phyloP scores from a whole-genome alignment of 352 stramenopile species.

The Globisporangium nagaii region DNA sequence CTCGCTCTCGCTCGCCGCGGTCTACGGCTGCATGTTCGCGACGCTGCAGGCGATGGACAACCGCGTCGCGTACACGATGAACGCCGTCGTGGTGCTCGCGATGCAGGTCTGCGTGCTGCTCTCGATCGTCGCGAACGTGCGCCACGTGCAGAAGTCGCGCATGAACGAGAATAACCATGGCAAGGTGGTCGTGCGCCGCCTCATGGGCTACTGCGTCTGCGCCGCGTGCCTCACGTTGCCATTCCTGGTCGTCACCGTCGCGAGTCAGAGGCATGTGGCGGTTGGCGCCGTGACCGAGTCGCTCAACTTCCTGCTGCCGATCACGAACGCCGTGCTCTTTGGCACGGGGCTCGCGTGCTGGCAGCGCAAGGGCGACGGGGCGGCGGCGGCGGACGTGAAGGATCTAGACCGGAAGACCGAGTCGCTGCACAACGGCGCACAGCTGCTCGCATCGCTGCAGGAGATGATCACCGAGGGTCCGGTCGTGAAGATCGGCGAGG shows the following conservation, averaged over 20 bases:
- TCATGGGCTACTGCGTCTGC: slow-evolving; percentile 54
- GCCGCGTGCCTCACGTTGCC: slow-evolving; percentile 44
- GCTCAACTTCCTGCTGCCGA: slow-evolving; percentile 47
- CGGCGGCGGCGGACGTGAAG: slow-evolving; percentile 3
- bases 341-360: slow-evolving; percentile 55
- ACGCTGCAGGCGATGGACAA: slow-evolving; percentile 23
- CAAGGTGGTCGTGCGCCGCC: slow-evolving; percentile 48
- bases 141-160: slow-evolving; percentile 35
- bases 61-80: slow-evolving; percentile 30
- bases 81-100: slow-evolving; percentile 31
- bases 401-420: slow-evolving; percentile 10
- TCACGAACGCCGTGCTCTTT: slow-evolving; percentile 63
- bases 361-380: neutral
- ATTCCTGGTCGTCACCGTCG: slow-evolving; percentile 35
- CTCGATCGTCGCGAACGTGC: slow-evolving; percentile 45
- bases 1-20: slow-evolving; percentile 33
- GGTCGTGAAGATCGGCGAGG: slow-evolving; percentile 62
- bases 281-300: slow-evolving; percentile 45
- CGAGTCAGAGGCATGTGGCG: slow-evolving; percentile 15
- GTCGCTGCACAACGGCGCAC: slow-evolving; percentile 10
- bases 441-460: slow-evolving; percentile 14
- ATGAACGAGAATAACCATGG: slow-evolving; percentile 48
- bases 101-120: slow-evolving; percentile 41
- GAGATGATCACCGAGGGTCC: slow-evolving; percentile 61
- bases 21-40: slow-evolving; percentile 55